Evolutionary conservation across 441 rosid genomes (phyloP).

Genomic region (Populus hybrid): DNA sequence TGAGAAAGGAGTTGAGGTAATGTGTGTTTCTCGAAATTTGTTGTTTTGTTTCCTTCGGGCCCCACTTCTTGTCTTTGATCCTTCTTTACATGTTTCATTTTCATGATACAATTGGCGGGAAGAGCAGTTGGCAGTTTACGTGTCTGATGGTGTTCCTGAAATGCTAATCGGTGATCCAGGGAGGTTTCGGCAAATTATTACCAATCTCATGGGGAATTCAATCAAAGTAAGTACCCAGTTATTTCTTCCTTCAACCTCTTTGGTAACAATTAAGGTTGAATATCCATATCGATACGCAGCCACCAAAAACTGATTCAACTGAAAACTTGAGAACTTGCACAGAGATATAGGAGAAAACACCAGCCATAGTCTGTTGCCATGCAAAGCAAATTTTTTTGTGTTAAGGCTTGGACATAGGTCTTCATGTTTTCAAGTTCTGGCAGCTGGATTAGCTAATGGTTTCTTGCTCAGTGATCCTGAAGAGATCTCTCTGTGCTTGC

Average conservation of each 20-base stretch:
- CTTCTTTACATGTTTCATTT: background rate
- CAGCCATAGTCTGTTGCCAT: background rate
- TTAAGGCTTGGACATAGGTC: background rate
- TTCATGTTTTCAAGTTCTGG: background rate
- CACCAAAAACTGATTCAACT: background rate
- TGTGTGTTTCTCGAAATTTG: background rate
- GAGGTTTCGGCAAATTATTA: constrained; percentile 85
- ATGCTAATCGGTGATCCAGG: constrained; percentile 82
- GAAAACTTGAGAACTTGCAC: background rate
- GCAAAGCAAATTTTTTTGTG: background rate
- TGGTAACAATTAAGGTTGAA: background rate
- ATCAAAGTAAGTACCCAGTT: constrained; percentile 59
- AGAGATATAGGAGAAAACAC: no score
- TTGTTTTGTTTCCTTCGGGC: background rate
- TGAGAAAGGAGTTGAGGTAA: constrained; percentile 86
- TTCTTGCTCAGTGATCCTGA: background rate
- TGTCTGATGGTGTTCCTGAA: constrained; percentile 82
- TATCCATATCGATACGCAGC: background rate
- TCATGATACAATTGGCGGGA: constrained; percentile 19
- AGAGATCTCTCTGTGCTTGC: background rate
- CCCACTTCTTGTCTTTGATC: background rate
- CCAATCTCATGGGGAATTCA: constrained; percentile 91
- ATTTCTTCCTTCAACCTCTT: background rate
- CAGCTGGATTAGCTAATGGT: background rate
- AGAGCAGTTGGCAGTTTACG: constrained; percentile 77